A percentile compares a stretch with the other conserved stretches of the same genome.
These are phyloP conservation scores for Trypanosoma cruzi DNA, from an alignment of 208 protist genomes.

Conservation along the genomic window DNA sequence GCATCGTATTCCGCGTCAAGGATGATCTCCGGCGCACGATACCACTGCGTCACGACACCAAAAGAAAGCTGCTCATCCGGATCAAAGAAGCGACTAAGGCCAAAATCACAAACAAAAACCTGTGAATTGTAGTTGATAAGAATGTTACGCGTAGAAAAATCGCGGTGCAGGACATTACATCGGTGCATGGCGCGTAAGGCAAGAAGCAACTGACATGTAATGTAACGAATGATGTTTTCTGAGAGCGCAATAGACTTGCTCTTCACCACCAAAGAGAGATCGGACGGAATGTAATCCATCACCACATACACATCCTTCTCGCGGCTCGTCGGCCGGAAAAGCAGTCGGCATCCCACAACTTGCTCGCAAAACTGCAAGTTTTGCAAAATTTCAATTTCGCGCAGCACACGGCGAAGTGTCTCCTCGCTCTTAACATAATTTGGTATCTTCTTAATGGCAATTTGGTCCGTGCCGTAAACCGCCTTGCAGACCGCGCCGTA, in stretches of 20 bases:
- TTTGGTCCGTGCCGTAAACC: slow-evolving; percentile 64
- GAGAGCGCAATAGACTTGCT: slow-evolving; percentile 72
- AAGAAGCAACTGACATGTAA: slow-evolving; percentile 87
- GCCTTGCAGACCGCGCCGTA: slow-evolving; percentile 95
- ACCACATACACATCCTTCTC: slow-evolving; percentile 95
- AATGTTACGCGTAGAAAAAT: slow-evolving; percentile 91
- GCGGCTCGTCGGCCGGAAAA: slow-evolving; percentile 83
- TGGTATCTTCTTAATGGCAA: slow-evolving; percentile 93
- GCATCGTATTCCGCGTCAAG: slow-evolving; percentile 87
- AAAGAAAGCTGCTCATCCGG: slow-evolving; percentile 92
- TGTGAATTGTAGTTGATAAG: slow-evolving; percentile 88
- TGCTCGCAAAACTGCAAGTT: slow-evolving; percentile 90
- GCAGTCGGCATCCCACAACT: slow-evolving; percentile 81
- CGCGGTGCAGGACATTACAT: slow-evolving; percentile 84
- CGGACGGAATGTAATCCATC: slow-evolving; percentile 91
- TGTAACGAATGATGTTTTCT: slow-evolving; percentile 85
- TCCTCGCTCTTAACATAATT: slow-evolving; percentile 87
- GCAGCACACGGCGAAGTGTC: slow-evolving; percentile 79
- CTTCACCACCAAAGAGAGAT: slow-evolving; percentile 85
- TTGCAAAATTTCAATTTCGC: slow-evolving; percentile 88
- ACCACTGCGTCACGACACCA: slow-evolving; percentile 93
- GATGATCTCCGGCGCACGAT: slow-evolving; percentile 93
- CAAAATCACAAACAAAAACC: slow-evolving; percentile 93
- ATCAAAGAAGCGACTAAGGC: slow-evolving; percentile 91
- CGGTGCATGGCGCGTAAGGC: slow-evolving; percentile 89